phyloP scores from a whole-genome alignment of 2,329 filamentous ascomycete species.

The Cryphonectria radicalis region DNA sequence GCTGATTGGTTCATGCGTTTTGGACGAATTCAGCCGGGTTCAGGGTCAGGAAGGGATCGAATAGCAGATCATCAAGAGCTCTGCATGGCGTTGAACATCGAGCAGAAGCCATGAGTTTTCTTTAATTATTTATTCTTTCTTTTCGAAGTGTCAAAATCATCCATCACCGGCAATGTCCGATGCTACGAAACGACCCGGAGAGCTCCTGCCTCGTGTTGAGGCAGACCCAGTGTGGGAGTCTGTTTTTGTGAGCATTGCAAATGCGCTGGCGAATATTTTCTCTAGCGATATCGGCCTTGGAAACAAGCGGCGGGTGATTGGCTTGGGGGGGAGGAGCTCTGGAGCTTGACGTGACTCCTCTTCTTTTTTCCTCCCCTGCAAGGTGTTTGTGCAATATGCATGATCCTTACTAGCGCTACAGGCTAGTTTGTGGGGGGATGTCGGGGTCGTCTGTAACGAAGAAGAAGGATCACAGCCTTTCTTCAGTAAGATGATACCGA shows the following conservation, averaged over 20 bases:
- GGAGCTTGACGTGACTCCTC: constrained; percentile 10
- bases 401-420: constrained; percentile 21
- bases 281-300: constrained; percentile 20
- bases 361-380: constrained; percentile 9
- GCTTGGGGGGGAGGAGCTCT: constrained; percentile 14
- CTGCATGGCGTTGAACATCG: background rate
- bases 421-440: constrained; percentile 23
- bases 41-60: background rate
- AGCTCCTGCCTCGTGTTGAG: background rate
- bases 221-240: background rate
- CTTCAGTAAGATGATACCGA: constrained; percentile 3
- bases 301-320: constrained; percentile 19
- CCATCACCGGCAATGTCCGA: background rate
- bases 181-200: background rate
- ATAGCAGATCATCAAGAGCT: background rate
- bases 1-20: background rate
- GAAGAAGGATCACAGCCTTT: constrained; percentile 5
- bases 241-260: constrained; percentile 16
- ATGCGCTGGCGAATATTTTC: background rate
- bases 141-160: too few relatives aligned
- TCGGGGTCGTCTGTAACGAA: constrained; percentile 1
- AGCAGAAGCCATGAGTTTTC: background rate
- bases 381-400: constrained; percentile 18
- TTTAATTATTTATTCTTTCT: too few relatives aligned
- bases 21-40: background rate